A percentile compares a stretch with the other conserved stretches of the same genome.
phyloP scores from a whole-genome alignment of 139 green algal species.

The Chlorella sorokiniana region DNA sequence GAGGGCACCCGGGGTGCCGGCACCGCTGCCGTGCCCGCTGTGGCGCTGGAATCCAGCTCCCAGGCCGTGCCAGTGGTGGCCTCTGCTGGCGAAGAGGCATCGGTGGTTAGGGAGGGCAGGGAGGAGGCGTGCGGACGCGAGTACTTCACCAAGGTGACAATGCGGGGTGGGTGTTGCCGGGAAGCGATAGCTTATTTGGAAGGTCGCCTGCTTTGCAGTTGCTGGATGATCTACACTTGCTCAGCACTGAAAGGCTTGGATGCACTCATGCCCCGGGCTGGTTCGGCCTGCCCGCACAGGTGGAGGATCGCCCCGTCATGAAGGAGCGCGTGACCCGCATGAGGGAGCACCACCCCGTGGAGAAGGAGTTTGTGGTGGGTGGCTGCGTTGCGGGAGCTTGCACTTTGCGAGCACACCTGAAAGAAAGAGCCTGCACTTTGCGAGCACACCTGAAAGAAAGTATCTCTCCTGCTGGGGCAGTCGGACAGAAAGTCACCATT shows the following conservation, averaged over 20 bases:
- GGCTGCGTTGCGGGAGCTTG: background rate
- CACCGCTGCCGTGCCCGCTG: background rate
- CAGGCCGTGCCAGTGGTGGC: background rate
- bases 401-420: too few relatives aligned
- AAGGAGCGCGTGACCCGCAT: conserved; percentile 41
- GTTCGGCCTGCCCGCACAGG: background rate
- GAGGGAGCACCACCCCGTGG: conserved; percentile 36
- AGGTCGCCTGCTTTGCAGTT: too few relatives aligned
- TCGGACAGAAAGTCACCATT: background rate
- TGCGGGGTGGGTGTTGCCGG: background rate
- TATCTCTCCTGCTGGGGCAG: too few relatives aligned
- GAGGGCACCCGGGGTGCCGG: background rate
- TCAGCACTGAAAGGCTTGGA: background rate
- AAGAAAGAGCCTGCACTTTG: too few relatives aligned
- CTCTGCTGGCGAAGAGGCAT: background rate
- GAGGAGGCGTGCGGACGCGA: conserved; percentile 27
- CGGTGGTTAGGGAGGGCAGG: background rate
- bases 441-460: too few relatives aligned
- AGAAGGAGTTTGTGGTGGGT: conserved; percentile 43
- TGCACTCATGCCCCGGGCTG: background rate
- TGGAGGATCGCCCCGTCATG: conserved; percentile 37
- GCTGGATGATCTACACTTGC: background rate
- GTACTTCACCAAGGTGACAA: conserved; percentile 36
- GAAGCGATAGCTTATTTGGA: too few relatives aligned
- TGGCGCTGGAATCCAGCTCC: background rate